Evolutionary conservation across 257 asterid species (phyloP).

Genomic region (Jaltomata sinuosa): DNA sequence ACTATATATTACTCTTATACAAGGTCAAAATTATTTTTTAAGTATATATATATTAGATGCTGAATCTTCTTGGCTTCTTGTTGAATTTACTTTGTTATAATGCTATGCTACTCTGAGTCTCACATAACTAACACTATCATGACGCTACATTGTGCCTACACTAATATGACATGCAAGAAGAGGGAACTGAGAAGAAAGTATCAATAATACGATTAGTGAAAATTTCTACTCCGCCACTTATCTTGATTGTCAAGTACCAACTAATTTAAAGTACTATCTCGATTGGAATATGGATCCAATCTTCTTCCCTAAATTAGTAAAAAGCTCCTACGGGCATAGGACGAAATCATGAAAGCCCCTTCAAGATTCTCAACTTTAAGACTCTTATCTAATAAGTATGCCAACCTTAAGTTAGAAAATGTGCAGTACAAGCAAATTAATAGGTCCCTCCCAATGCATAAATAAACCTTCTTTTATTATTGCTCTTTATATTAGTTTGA

Average conservation of each 20-base stretch:
- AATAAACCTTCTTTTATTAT: background rate
- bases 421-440: constrained; percentile 12
- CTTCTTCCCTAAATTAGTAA: constrained; percentile 4
- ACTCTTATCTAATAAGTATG: constrained; percentile 11
- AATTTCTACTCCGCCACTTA: background rate
- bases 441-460: constrained; percentile 2
- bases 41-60: too few relatives aligned
- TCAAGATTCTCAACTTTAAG: constrained; percentile 9
- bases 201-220: background rate
- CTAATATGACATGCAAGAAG: too few relatives aligned
- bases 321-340: constrained; percentile 8
- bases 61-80: background rate
- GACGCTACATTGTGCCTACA: too few relatives aligned
- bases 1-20: too few relatives aligned
- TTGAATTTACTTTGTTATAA: background rate
- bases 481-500: background rate
- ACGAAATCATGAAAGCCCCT: constrained; percentile 4
- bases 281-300: background rate
- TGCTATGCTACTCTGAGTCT: too few relatives aligned
- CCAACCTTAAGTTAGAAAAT: background rate
- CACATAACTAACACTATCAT: too few relatives aligned
- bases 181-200: too few relatives aligned
- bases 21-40: too few relatives aligned
- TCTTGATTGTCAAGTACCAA: background rate
- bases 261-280: background rate